These are phyloP conservation scores for Fusarium mexicanum DNA, from an alignment of 2,329 filamentous ascomycete genomes.

Conservation along the genomic window DNA sequence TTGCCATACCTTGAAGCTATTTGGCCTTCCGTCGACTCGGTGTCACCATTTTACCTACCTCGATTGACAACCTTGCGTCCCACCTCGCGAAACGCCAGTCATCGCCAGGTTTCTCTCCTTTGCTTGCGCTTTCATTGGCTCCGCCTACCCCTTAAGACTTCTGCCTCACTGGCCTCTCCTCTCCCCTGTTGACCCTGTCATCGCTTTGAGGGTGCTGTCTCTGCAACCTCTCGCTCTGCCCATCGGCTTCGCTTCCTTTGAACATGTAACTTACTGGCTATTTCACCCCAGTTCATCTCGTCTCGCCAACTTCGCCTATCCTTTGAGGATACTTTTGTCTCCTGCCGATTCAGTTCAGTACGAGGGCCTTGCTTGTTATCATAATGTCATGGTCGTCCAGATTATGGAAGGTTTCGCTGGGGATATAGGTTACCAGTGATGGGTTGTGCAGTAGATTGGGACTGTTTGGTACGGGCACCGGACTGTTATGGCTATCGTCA, in stretches of 20 bases:
- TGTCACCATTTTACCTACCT: rapidly evolving
- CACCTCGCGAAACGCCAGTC: too few relatives aligned
- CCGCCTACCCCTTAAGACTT: not conserved
- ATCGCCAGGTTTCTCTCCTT: not conserved
- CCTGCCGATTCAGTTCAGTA: too few relatives aligned
- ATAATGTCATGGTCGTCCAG: not conserved
- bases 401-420: not conserved
- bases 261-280: not conserved
- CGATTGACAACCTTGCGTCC: too few relatives aligned
- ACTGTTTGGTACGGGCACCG: not conserved
- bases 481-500: not conserved
- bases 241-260: not conserved
- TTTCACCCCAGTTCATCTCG: not conserved
- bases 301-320: not conserved
- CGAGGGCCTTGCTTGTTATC: not conserved
- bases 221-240: not conserved
- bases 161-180: not conserved
- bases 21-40: not conserved
- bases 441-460: not conserved
- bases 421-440: too few relatives aligned
- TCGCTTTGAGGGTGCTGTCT: not conserved
- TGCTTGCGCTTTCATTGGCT: not conserved
- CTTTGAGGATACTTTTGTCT: not conserved
- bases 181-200: not conserved
- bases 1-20: not conserved